phyloP scores from a whole-genome alignment of 73 alveolate genomes.

The Tetrahymena elliotti region DNA sequence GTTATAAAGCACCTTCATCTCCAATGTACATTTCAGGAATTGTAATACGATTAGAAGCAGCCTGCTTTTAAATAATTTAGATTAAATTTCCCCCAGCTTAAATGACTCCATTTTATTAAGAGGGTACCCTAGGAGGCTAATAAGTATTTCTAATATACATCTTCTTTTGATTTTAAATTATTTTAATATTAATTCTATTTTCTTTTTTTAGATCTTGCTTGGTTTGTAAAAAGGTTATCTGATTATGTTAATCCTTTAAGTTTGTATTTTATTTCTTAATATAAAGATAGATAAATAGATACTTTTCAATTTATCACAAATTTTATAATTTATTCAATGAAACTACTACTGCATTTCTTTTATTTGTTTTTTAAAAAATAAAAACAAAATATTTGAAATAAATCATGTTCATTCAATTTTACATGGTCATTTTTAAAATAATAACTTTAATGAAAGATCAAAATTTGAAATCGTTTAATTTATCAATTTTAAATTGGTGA shows the following conservation, averaged over 20 bases:
- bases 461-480: too few relatives aligned
- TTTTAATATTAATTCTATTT: not conserved
- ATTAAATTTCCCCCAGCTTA: not conserved
- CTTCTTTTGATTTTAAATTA: not conserved
- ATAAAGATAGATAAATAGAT: not conserved
- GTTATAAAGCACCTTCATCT: conserved; percentile 15
- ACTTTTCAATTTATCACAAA: not conserved
- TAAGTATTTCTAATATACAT: not conserved
- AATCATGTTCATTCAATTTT: not conserved
- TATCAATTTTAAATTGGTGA: too few relatives aligned
- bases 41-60: conserved; percentile 27
- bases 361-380: not conserved
- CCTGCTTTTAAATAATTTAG: conserved; percentile 12
- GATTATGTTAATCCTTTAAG: not conserved
- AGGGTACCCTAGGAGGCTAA: not conserved
- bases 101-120: not conserved
- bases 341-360: not conserved
- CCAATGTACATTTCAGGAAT: conserved; percentile 38
- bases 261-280: not conserved
- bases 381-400: not conserved
- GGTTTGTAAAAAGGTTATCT: not conserved
- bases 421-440: not conserved
- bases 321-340: not conserved
- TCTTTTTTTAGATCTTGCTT: not conserved
- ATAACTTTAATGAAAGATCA: too few relatives aligned